A percentile compares a stretch with the other conserved stretches of the same genome.
Conservation (phyloP, 805 yeast species). For the Saccharomycopsis fermentans region DNA sequence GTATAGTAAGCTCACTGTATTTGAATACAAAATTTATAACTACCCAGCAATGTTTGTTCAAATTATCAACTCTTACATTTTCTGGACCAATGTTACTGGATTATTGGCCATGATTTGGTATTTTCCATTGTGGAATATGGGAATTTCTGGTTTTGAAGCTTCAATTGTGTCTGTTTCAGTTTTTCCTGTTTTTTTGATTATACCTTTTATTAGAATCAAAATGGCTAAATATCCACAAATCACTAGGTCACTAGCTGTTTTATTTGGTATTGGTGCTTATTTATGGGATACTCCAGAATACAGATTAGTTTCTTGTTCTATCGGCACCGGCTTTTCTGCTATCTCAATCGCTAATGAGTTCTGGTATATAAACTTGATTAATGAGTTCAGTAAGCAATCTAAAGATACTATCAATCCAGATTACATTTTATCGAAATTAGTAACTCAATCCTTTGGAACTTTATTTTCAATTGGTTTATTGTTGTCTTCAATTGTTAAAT, state of each 20-base stretch:
- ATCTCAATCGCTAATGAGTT: conserved; percentile 51
- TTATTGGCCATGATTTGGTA: conserved; percentile 87
- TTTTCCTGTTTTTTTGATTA: conserved; percentile 46
- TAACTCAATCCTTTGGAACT: conserved; percentile 31
- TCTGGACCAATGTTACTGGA: conserved; percentile 80
- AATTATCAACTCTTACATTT: conserved; percentile 57
- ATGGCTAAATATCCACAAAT: conserved; percentile 40
- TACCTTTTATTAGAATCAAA: conserved; percentile 34
- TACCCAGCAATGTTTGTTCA: conserved; percentile 33
- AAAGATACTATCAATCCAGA: conserved; percentile 19
- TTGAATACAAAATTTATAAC: conserved; percentile 18
- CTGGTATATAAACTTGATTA: conserved; percentile 29
- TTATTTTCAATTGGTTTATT: conserved; percentile 65
- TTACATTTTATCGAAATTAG: conserved; percentile 21
- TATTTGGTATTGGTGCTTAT: conserved; percentile 71
- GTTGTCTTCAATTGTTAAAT: conserved; percentile 64
- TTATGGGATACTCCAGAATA: conserved; percentile 55
- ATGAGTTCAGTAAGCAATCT: conserved; percentile 23
- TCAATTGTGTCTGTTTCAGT: conserved; percentile 41
- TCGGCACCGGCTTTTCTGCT: conserved; percentile 56
- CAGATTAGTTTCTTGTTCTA: conserved; percentile 54
- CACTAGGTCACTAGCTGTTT: conserved; percentile 42
- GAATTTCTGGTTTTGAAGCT: conserved; percentile 89
- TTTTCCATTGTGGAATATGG: conserved; percentile 98
- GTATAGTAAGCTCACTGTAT: conserved; percentile 9